Conservation (phyloP, 2,329 filamentous ascomycete genomes). For the Chalaropsis ovoidea region DNA sequence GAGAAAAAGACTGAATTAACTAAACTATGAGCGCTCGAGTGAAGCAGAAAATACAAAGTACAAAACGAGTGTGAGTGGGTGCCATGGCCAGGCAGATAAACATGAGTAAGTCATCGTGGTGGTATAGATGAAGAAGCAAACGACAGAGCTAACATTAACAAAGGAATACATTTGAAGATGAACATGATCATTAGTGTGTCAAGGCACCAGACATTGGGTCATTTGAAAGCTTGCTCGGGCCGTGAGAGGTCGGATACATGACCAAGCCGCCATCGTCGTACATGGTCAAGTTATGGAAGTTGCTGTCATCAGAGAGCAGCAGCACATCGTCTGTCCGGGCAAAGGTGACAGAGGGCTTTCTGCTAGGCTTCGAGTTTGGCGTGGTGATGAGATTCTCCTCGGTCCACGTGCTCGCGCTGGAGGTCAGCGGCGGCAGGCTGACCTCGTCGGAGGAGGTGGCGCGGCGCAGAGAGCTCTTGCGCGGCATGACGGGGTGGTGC, state of each 20-base stretch:
- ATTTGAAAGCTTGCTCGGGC: not conserved
- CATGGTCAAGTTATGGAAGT: constrained; percentile 20
- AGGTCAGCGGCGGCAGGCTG: constrained; percentile 13
- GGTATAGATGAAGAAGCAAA: not conserved
- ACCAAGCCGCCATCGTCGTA: constrained; percentile 18
- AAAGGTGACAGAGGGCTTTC: constrained; percentile 25
- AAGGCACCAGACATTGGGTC: not conserved
- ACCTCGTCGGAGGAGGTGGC: constrained; percentile 3
- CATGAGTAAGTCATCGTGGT: not conserved
- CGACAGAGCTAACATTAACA: not conserved
- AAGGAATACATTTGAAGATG: not conserved
- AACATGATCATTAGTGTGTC: not conserved
- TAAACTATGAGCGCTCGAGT: not conserved
- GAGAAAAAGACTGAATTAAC: constrained; percentile 1
- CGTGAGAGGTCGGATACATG: not conserved
- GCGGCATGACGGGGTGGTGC: not conserved
- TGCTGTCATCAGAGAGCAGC: constrained; percentile 23
- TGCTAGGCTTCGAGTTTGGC: constrained; percentile 7
- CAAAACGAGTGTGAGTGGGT: not conserved
- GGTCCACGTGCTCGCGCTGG: constrained; percentile 20
- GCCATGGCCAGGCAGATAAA: no score
- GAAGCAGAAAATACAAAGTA: not conserved
- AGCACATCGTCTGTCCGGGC: constrained; percentile 23
- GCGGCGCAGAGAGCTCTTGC: constrained; percentile 11
- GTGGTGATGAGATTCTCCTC: constrained; percentile 11